Evolutionary conservation across 148 eudicot species (phyloP).

Genomic region (Rhododendron molle): DNA sequence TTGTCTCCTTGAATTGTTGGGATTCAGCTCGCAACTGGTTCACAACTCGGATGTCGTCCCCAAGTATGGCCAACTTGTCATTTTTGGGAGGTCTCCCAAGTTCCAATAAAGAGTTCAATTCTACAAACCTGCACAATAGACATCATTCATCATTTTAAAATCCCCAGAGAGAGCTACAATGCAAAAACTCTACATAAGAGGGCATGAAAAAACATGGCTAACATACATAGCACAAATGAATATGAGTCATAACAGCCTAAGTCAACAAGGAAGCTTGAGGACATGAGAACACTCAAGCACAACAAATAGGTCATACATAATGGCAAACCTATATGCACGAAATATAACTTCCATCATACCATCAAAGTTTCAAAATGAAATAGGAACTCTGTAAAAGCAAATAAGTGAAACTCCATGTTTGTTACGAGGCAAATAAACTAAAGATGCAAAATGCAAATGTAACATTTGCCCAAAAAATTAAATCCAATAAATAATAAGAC

Average conservation of each 20-base stretch:
- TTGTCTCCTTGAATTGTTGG: conserved; percentile 52
- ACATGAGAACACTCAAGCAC: too few species aligned
- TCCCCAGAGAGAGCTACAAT: not conserved
- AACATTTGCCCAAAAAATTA: not conserved
- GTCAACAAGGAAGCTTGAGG: not conserved
- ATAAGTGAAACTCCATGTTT: too few species aligned
- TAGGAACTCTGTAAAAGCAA: not conserved
- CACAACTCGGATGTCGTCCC: conserved; percentile 62
- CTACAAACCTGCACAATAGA: conserved; percentile 53
- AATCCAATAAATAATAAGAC: not conserved
- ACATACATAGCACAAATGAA: not conserved
- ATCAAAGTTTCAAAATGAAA: not conserved
- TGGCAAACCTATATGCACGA: not conserved
- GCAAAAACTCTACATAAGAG: not conserved
- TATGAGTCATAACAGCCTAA: not conserved
- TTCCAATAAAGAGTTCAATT: conserved; percentile 65
- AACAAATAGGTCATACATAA: not conserved
- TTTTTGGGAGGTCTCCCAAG: conserved; percentile 68
- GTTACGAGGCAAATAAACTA: too few species aligned
- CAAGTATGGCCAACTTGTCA: conserved; percentile 71
- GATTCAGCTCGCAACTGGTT: conserved; percentile 59
- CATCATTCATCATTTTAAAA: not conserved
- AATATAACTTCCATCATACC: not conserved
- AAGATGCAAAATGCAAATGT: not conserved
- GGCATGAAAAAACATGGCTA: too few species aligned